Base-by-base conservation (phyloP, 2,329 filamentous ascomycete species). In the Fusarium setosum region DNA sequence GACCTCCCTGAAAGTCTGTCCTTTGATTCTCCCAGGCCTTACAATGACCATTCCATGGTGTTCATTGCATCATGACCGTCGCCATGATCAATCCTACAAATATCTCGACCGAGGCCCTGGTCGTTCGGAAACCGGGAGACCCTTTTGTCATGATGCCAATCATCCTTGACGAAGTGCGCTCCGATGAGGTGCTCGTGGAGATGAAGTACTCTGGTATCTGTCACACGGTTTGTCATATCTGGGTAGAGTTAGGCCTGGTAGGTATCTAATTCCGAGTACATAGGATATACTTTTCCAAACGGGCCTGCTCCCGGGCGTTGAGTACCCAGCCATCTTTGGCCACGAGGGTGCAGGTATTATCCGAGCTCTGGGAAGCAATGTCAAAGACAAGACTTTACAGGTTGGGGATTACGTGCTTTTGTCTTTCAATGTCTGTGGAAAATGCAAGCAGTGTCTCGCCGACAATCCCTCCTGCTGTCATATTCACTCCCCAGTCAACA, bases 161-260 rank as follows among this genome's bases (percentile, higher is more conserved):
- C 10, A 53, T 61, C 45, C 44, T 61, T 1, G 59, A 59, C 20
- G 59, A 61, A 31, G 55, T 61, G 5, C 54, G 59, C 8, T 32
- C 45, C 4, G 49, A 61, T 13, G 59, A 61, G 17, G 48, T 61
- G 7, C 26, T 61, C n/a, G 59, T 61, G 17, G 55, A 61, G 48
- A 61, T 61, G 59, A 61, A 61, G 31, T 61, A 58, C 24, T 61
- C 54, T 6, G 59, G 59, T 13, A 61, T 61, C 41, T 59, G 59
- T 31, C 49, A 61, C 42, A 50, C 59, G 12, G 49, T 45, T 15
- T 23, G 49, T n/a, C 24, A 24, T 24, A n/a, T 15, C 6, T 11
- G 18, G 12, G 12, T 17, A 15, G 10, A 6, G 4, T 32, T 12
- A n/a, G n/a, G n/a, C 7, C 4, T 32, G 10, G 17, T 1, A 9